These are phyloP conservation scores for Lichtheimia hyalospora DNA, from an alignment of 371 early-diverging fungal genomes.

Conservation along the genomic window DNA sequence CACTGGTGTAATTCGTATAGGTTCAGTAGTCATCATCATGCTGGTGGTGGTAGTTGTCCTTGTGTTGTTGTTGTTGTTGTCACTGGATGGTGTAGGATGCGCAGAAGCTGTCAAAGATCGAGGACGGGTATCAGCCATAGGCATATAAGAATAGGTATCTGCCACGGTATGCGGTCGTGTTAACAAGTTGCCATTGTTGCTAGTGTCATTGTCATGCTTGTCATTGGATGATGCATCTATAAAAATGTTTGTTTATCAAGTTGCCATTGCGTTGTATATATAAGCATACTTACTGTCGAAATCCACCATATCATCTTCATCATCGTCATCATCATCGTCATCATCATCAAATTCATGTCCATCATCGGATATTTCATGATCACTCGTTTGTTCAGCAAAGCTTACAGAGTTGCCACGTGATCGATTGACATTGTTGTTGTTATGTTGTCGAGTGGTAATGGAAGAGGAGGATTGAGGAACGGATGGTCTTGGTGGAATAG, in stretches of 20 bases:
- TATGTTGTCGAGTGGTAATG: background rate
- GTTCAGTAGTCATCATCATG: too few species aligned
- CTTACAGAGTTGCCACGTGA: constrained; percentile 45
- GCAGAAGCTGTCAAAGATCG: constrained; percentile 12
- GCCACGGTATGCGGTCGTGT: constrained; percentile 8
- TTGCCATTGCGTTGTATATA: too few species aligned
- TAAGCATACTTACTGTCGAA: constrained; percentile 9
- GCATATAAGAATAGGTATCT: constrained; percentile 10
- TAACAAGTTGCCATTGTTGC: too few species aligned
- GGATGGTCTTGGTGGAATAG: constrained; percentile 38
- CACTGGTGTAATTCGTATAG: constrained; percentile 4
- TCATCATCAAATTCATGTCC: constrained; percentile 4
- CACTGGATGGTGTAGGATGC: background rate
- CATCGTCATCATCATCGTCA: constrained; percentile 32
- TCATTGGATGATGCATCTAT: too few species aligned
- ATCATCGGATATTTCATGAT: constrained; percentile 19
- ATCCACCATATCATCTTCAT: constrained; percentile 38
- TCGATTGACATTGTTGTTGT: constrained; percentile 16
- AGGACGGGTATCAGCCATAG: constrained; percentile 13
- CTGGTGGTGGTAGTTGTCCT: too few species aligned
- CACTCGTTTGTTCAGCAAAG: constrained; percentile 31
- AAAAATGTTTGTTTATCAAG: too few species aligned
- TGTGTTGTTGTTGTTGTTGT: background rate
- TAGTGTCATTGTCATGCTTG: too few species aligned
- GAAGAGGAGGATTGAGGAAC: constrained; percentile 1